These are phyloP conservation scores for Alternaria incomplexa DNA, from an alignment of 2,329 filamentous ascomycete species.

Conservation along the genomic window DNA sequence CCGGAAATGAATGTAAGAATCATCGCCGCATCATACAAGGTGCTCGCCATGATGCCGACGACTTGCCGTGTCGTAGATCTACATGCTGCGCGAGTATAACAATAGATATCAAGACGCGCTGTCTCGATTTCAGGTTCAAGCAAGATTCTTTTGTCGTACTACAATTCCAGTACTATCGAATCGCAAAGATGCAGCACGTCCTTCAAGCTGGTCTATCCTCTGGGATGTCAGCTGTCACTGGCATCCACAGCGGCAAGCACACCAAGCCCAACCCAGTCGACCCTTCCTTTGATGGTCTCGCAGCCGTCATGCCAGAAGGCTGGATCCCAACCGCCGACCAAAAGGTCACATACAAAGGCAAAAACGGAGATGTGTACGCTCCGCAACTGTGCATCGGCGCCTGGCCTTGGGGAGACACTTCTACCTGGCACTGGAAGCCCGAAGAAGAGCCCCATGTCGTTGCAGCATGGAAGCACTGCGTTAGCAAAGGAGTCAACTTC, in stretches of 20 bases:
- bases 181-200: background rate
- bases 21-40: conserved; percentile 5
- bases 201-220: background rate
- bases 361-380: background rate
- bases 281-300: background rate
- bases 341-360: background rate
- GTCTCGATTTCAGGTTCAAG: background rate
- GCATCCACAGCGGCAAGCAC: conserved; percentile 1
- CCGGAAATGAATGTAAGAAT: background rate
- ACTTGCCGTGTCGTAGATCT: background rate
- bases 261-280: background rate
- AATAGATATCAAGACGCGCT: background rate
- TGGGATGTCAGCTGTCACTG: conserved; percentile 1
- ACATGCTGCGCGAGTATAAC: background rate
- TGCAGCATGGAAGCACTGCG: conserved; percentile 1
- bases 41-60: background rate
- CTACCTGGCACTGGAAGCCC: conserved; percentile 4
- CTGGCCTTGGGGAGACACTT: conserved; percentile 1
- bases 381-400: background rate
- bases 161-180: background rate
- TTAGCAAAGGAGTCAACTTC: conserved; percentile 3
- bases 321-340: background rate
- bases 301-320: background rate
- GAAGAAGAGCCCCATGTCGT: background rate
- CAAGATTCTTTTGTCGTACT: background rate